Percentiles rank a stretch among this genome's conserved stretches.
phyloP scores from a whole-genome alignment of 768 basidiomycete genomes.

The Phlegmacium glaucopus region DNA sequence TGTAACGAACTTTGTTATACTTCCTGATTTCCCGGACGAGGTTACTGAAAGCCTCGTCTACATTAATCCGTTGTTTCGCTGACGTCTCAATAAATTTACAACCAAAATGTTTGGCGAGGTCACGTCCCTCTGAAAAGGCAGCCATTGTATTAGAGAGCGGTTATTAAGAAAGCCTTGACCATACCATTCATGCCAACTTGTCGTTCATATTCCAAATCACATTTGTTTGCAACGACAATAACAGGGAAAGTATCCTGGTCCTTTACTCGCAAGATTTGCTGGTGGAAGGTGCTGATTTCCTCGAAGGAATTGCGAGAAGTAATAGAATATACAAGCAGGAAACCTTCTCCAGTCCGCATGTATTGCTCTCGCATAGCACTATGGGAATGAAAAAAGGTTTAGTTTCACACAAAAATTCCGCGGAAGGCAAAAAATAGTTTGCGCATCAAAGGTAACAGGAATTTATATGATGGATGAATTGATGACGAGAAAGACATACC shows the following conservation, averaged over 20 bases:
- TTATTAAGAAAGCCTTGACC: slow-evolving; percentile 14
- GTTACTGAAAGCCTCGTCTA: slow-evolving; percentile 92
- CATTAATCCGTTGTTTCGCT: slow-evolving; percentile 94
- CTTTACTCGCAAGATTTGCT: slow-evolving; percentile 95
- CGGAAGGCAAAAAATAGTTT: slow-evolving; percentile 1
- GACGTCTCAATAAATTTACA: slow-evolving; percentile 97
- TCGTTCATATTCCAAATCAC: slow-evolving; percentile 92
- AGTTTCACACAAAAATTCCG: background rate
- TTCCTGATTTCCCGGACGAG: slow-evolving; percentile 92
- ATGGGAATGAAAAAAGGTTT: background rate
- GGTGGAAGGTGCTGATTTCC: slow-evolving; percentile 94
- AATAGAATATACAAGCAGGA: slow-evolving; percentile 96
- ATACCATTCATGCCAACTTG: slow-evolving; percentile 94
- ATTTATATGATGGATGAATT: slow-evolving; percentile 2
- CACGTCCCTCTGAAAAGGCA: slow-evolving; percentile 78
- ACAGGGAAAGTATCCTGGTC: slow-evolving; percentile 95
- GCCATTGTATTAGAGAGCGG: background rate
- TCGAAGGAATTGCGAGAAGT: slow-evolving; percentile 98
- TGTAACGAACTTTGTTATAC: slow-evolving; percentile 76
- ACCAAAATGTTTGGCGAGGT: slow-evolving; percentile 91
- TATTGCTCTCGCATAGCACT: slow-evolving; percentile 99
- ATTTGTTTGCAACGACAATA: slow-evolving; percentile 97
- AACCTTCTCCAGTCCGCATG: slow-evolving; percentile 98
- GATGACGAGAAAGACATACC: slow-evolving; percentile 47
- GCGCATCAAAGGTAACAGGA: background rate